Base-by-base conservation (phyloP, 768 basidiomycete species). In the Obba rivulosa region DNA sequence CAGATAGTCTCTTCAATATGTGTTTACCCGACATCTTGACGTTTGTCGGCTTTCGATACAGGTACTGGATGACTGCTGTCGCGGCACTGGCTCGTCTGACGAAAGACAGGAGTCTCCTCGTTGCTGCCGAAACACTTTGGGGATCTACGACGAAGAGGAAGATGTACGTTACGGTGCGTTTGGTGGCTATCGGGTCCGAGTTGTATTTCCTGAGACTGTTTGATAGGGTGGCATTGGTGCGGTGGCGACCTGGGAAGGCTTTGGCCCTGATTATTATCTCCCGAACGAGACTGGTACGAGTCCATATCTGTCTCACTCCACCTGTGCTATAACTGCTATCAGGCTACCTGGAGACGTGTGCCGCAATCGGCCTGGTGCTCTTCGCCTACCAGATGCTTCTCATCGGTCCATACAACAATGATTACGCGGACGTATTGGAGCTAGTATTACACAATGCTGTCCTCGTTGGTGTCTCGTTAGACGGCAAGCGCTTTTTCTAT, bases 271-370 rank as follows among this genome's bases (percentile, higher is more conserved):
- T 39, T 56, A 52, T 31, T 53, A 46, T 41, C 42, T 55, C 4
- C 56, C 56, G 1, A 57, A 57, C 43, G 56, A 57, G 41, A 46
- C 50, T 11, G 55, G 56, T 49, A 21, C 10, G 51, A 13, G 5
- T 17, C 10, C 8, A 11, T 25, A 8, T 16, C 25, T 20, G 14
- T 41, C 11, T 41, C n/a, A 34, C 20, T 10, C 17, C 36, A 18
- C 23, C 3, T n/a, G 37, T 20, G n/a, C n/a, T 36, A 4, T 10
- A 36, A 23, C 8, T 9, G 14, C 18, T 24, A 18, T 11, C 36
- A 57, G 56, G 55, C 8, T 59, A 59, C 34, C 34, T 51, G n/a
- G 57, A 59, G 45, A 59, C 57, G 10, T 59, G 57, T 31, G 57
- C 57, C 14, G 34, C 51, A 14, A 50, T 59, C n/a, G 52, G 43